Conservation (phyloP, 257 asterid species). For the Prunella vulgaris region DNA sequence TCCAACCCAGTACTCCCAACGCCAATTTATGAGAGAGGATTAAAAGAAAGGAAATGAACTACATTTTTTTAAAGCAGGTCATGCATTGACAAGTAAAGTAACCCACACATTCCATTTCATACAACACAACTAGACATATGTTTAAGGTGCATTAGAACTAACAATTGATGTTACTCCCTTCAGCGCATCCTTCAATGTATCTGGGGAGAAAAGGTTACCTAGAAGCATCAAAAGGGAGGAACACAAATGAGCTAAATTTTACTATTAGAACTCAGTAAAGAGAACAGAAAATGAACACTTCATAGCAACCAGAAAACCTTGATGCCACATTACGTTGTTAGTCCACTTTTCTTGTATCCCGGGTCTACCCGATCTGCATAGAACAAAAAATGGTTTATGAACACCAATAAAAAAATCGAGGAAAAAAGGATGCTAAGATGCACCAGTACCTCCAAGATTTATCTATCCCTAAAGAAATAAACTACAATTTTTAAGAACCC, state of each 20-base stretch:
- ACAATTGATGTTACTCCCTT: slow-evolving; percentile 93
- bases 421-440: background rate
- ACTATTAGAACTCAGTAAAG: background rate
- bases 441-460: slow-evolving; percentile 7
- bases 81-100: background rate
- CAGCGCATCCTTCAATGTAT: slow-evolving; percentile 88
- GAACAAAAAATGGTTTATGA: slow-evolving; percentile 17
- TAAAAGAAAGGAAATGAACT: background rate
- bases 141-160: slow-evolving; percentile 34
- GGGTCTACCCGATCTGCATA: slow-evolving; percentile 81
- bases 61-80: background rate
- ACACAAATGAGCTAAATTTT: slow-evolving; percentile 17
- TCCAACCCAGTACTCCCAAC: background rate
- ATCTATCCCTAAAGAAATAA: background rate
- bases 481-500: background rate
- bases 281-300: slow-evolving; percentile 10
- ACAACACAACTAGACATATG: background rate
- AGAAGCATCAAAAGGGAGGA: slow-evolving; percentile 22
- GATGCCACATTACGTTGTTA: slow-evolving; percentile 71
- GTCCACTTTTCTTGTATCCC: slow-evolving; percentile 81
- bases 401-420: slow-evolving; percentile 16
- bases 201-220: slow-evolving; percentile 78
- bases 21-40: background rate
- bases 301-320: slow-evolving; percentile 50
- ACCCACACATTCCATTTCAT: background rate